Evolutionary conservation across 495 filamentous ascomycete species (phyloP).

Genomic region (Penicillium riverlandense): DNA sequence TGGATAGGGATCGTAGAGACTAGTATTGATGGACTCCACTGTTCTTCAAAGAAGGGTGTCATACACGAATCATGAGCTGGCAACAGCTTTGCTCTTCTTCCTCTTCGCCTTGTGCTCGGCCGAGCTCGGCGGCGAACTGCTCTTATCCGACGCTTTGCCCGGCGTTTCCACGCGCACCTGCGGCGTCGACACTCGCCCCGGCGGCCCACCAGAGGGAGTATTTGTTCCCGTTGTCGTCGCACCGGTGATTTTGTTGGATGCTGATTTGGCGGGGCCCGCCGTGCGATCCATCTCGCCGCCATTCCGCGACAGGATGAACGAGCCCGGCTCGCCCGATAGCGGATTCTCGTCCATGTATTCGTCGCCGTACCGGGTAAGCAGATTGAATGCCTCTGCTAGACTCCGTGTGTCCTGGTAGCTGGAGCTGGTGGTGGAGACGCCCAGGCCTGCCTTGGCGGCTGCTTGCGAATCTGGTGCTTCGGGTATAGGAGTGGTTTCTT

Average conservation of each 20-base stretch:
- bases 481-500: slow-evolving; percentile 57
- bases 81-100: slow-evolving; percentile 25
- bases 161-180: slow-evolving; percentile 34
- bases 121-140: slow-evolving; percentile 17
- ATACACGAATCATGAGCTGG: slow-evolving; percentile 16
- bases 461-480: slow-evolving; percentile 14
- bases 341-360: slow-evolving; percentile 94
- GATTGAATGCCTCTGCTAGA: slow-evolving; percentile 58
- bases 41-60: slow-evolving; percentile 22
- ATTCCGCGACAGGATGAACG: slow-evolving; percentile 64
- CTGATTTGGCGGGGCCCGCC: slow-evolving; percentile 6
- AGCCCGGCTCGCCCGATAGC: slow-evolving; percentile 75
- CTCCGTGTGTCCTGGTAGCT: slow-evolving; percentile 44
- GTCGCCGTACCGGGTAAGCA: slow-evolving; percentile 57
- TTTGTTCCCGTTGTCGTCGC: background rate
- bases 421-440: slow-evolving; percentile 22
- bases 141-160: slow-evolving; percentile 26
- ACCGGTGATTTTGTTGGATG: slow-evolving; percentile 7
- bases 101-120: slow-evolving; percentile 28
- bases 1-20: too few species aligned
- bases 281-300: slow-evolving; percentile 18
- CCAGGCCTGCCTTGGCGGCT: slow-evolving; percentile 28
- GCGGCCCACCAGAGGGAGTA: slow-evolving; percentile 3
- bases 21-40: too few species aligned
- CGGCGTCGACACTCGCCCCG: slow-evolving; percentile 25